Conservation (phyloP, 192 early-diverging fungal species). For the Backusella luteola region DNA sequence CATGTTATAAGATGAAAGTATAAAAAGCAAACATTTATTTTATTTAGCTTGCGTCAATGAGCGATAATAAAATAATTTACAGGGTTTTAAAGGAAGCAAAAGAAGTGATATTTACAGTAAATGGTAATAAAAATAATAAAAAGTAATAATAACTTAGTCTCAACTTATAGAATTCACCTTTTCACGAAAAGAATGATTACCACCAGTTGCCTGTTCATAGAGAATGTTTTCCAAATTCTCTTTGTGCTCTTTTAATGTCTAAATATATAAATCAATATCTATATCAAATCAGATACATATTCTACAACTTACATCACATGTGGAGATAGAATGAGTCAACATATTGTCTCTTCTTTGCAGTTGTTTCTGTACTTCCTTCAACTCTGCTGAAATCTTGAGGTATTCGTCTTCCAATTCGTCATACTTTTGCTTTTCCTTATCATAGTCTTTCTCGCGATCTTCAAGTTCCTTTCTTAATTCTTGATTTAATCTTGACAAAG, state of each 20-base stretch:
- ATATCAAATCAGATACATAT: neutral
- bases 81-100: neutral
- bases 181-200: conserved; percentile 4
- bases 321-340: conserved; percentile 31
- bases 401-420: conserved; percentile 24
- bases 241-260: conserved; percentile 32
- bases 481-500: conserved; percentile 18
- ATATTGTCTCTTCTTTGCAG: conserved; percentile 30
- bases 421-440: conserved; percentile 3
- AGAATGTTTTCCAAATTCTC: conserved; percentile 36
- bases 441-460: neutral
- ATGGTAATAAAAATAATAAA: too few species aligned
- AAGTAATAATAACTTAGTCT: neutral
- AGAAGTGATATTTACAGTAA: neutral
- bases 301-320: conserved; percentile 17
- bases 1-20: neutral
- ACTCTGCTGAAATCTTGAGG: conserved; percentile 8
- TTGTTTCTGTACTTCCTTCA: conserved; percentile 12
- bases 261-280: neutral
- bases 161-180: neutral
- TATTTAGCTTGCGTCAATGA: neutral
- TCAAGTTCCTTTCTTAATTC: conserved; percentile 34
- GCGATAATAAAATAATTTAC: neutral
- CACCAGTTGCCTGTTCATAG: conserved; percentile 29
- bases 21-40: neutral